These are phyloP conservation scores for Rosa persica DNA, from an alignment of 306 rosid genomes.

Conservation along the genomic window DNA sequence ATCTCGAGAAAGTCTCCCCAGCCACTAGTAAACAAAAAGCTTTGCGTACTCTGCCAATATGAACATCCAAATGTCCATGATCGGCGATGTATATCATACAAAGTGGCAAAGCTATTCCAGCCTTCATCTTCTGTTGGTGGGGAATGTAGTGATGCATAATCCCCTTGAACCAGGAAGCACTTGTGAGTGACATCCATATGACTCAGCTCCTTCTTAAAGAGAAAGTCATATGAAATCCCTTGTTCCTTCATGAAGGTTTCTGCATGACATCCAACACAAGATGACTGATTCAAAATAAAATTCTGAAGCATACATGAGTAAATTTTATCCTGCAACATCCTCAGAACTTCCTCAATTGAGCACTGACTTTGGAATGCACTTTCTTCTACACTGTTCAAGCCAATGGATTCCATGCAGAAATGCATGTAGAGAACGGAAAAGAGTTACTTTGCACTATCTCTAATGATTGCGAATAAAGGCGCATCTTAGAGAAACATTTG, in stretches of 20 bases:
- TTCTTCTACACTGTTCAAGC: conserved; percentile 6
- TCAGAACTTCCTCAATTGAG: conserved; percentile 18
- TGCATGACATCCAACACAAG: not conserved
- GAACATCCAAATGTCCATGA: conserved; percentile 19
- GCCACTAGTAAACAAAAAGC: conserved; percentile 2
- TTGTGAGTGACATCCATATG: conserved; percentile 15
- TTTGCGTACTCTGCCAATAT: not conserved
- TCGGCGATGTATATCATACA: not conserved
- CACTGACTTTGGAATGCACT: conserved; percentile 9
- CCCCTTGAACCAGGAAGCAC: conserved; percentile 13
- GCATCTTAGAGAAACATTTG: too few relatives aligned
- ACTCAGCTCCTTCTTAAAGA: conserved; percentile 10
- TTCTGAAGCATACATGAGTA: not conserved
- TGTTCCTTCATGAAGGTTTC: conserved; percentile 5
- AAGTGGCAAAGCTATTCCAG: not conserved
- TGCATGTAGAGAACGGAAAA: too few relatives aligned
- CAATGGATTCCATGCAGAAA: too few relatives aligned
- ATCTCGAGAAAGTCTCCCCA: conserved; percentile 17
- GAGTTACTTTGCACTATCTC: too few relatives aligned
- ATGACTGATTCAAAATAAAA: not conserved
- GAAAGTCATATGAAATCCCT: conserved; percentile 3
- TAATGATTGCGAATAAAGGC: too few relatives aligned
- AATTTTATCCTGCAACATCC: conserved; percentile 3
- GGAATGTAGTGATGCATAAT: not conserved
- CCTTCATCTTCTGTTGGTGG: not conserved